Percentiles rank a stretch among this genome's conserved stretches.
phyloP scores from a whole-genome alignment of 2,329 filamentous ascomycete genomes.

The Hymenoscyphus scutula region DNA sequence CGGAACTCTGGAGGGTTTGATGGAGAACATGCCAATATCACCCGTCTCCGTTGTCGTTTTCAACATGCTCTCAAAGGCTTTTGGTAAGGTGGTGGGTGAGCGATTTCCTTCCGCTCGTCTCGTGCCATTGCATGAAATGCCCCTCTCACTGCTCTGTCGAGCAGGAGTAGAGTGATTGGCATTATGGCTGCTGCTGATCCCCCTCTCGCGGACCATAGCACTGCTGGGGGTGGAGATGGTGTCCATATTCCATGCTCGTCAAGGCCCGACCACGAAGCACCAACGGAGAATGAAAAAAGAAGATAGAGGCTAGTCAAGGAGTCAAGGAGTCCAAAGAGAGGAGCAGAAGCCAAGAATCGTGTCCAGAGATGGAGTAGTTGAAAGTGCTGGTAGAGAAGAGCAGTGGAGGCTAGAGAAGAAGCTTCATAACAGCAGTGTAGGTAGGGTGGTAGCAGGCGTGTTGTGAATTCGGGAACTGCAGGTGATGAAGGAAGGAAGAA shows the following conservation, averaged over 20 bases:
- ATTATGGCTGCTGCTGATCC: slow-evolving; percentile 15
- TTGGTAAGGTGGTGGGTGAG: slow-evolving; percentile 47
- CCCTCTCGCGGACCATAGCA: slow-evolving; percentile 17
- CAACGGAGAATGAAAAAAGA: background rate
- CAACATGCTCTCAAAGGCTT: slow-evolving; percentile 61
- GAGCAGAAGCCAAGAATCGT: slow-evolving; percentile 2
- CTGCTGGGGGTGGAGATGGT: slow-evolving; percentile 16
- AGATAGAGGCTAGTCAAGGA: background rate
- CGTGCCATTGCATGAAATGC: slow-evolving; percentile 34
- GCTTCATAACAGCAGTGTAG: background rate
- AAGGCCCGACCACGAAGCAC: background rate
- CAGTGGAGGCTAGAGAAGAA: background rate
- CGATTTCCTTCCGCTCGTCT: slow-evolving; percentile 38
- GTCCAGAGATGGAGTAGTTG: background rate
- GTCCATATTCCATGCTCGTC: slow-evolving; percentile 28
- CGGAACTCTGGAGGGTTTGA: slow-evolving; percentile 42
- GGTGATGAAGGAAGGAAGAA: background rate
- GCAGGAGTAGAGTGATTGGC: slow-evolving; percentile 18
- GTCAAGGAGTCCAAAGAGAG: background rate
- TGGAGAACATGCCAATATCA: slow-evolving; percentile 61
- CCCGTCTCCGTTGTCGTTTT: slow-evolving; percentile 65
- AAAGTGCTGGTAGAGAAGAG: background rate
- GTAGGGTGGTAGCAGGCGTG: background rate
- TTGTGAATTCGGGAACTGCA: background rate
- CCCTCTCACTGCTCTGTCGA: slow-evolving; percentile 22